A percentile compares a stretch with the other conserved stretches of the same genome.
Conservation (phyloP, 257 asterid species). For the Forsythia viridissima region DNA sequence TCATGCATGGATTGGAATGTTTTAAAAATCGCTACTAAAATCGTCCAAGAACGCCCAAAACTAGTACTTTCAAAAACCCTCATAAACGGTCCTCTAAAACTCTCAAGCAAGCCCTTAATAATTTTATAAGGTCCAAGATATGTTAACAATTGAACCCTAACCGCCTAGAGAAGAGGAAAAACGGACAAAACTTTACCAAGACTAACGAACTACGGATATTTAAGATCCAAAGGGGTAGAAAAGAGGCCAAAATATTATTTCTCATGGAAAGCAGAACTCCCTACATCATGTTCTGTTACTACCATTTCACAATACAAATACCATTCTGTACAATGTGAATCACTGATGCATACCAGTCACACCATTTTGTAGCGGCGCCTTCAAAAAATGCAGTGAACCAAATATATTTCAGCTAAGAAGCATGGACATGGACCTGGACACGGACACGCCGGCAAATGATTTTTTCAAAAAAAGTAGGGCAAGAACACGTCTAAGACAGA, state of each 20-base stretch:
- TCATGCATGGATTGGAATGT: too few relatives aligned
- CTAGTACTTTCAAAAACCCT: too few relatives aligned
- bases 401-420: not conserved
- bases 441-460: too few relatives aligned
- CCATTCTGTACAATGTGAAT: not conserved
- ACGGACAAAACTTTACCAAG: not conserved
- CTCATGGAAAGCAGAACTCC: not conserved
- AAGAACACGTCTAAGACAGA: too few relatives aligned
- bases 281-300: not conserved
- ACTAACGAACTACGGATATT: not conserved
- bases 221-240: not conserved
- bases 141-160: conserved; percentile 8
- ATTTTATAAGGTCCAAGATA: conserved; percentile 1
- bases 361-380: conserved; percentile 8
- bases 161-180: conserved; percentile 18
- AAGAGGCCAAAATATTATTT: not conserved
- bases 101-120: too few relatives aligned
- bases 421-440: too few relatives aligned
- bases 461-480: too few relatives aligned
- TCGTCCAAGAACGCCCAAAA: too few relatives aligned
- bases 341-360: conserved; percentile 5
- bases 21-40: too few relatives aligned
- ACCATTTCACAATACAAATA: not conserved
- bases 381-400: conserved; percentile 7
- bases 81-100: too few relatives aligned